phyloP scores from a whole-genome alignment of 805 yeast species.

The Lachancea kluyveri region DNA sequence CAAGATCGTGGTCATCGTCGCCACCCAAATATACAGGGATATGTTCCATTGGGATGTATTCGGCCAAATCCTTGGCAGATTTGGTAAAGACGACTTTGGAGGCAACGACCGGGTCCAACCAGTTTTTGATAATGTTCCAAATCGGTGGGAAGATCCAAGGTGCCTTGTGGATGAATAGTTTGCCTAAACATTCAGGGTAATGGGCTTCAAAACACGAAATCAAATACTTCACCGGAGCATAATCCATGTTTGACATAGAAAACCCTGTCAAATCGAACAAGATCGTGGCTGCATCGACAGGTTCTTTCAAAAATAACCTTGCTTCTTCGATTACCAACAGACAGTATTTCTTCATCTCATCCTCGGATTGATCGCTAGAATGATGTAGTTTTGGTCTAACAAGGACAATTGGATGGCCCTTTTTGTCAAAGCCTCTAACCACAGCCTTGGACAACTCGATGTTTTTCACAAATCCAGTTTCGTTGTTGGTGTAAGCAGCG shows the following conservation, averaged over 20 bases:
- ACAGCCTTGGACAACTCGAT: constrained; percentile 60
- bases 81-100: constrained; percentile 83
- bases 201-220: constrained; percentile 90
- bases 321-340: constrained; percentile 73
- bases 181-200: constrained; percentile 90
- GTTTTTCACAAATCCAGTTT: constrained; percentile 37
- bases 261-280: constrained; percentile 84
- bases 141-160: constrained; percentile 96
- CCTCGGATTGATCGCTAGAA: constrained; percentile 58
- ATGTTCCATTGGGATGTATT: constrained; percentile 51
- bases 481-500: constrained; percentile 42
- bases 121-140: constrained; percentile 86
- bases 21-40: constrained; percentile 79
- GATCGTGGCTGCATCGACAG: constrained; percentile 74
- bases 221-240: constrained; percentile 82
- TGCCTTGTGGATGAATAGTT: constrained; percentile 80
- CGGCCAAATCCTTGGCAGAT: constrained; percentile 54
- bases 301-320: constrained; percentile 67
- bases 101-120: constrained; percentile 97
- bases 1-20: constrained; percentile 47
- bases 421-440: constrained; percentile 66
- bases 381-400: constrained; percentile 76
- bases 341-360: constrained; percentile 71
- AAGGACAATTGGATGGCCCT: constrained; percentile 71
- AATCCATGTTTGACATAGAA: constrained; percentile 89